These are phyloP conservation scores for Suillus spraguei DNA, from an alignment of 768 basidiomycete species.

Conservation along the genomic window DNA sequence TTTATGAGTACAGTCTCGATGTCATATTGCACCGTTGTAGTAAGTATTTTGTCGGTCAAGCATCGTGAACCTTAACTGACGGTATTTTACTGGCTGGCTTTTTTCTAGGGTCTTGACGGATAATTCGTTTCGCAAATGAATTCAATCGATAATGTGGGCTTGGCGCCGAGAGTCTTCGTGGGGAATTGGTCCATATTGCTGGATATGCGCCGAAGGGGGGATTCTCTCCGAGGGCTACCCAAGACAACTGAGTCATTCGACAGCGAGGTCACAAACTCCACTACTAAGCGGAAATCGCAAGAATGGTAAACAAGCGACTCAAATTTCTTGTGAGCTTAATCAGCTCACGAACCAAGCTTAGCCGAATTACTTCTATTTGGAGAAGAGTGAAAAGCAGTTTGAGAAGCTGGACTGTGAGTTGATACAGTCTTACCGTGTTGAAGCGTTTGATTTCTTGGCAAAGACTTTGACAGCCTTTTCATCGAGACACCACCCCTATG, in stretches of 20 bases:
- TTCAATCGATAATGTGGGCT: not conserved
- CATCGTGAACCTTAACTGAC: not conserved
- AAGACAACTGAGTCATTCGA: not conserved
- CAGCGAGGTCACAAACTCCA: not conserved
- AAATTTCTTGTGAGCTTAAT: not conserved
- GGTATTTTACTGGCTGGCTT: not conserved
- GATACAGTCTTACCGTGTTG: not conserved
- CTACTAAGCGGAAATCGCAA: not conserved
- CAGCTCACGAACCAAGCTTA: not conserved
- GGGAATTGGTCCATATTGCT: not conserved
- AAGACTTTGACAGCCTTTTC: too few species aligned
- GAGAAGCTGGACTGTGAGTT: not conserved
- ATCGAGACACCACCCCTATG: not conserved
- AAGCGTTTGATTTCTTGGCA: not conserved
- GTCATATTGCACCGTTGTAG: not conserved
- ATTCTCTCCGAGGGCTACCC: not conserved
- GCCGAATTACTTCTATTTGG: not conserved
- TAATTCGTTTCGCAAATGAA: not conserved
- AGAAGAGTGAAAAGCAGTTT: not conserved
- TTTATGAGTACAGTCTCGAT: not conserved
- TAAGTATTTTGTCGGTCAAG: not conserved
- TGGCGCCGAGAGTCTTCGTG: not conserved
- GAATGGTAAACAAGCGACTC: not conserved
- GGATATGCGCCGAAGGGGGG: not conserved
- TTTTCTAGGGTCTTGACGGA: not conserved